Conservation (phyloP, 192 early-diverging fungal genomes). For the Funneliformis mosseae region DNA sequence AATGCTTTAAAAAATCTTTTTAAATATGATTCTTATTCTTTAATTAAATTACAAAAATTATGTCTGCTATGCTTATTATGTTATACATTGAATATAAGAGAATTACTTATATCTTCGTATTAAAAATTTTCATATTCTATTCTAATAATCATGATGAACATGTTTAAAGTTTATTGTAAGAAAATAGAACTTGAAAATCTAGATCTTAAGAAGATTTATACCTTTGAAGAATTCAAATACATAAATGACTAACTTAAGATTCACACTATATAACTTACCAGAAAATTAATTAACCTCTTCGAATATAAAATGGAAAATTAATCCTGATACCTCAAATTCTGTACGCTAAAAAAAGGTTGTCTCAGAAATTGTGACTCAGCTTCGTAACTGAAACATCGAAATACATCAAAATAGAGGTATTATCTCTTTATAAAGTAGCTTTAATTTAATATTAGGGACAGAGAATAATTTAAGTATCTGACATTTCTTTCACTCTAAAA, state of each 20-base stretch:
- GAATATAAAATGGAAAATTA: not conserved
- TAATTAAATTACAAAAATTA: too few species aligned
- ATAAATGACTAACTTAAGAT: not conserved
- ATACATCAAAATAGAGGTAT: conserved; percentile 19
- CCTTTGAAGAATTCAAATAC: conserved; percentile 24
- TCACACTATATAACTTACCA: too few species aligned
- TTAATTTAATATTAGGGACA: not conserved
- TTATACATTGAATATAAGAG: too few species aligned
- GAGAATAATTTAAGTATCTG: conserved; percentile 14
- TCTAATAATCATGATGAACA: conserved; percentile 1
- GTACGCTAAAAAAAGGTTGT: conserved; percentile 5
- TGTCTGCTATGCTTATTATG: too few species aligned
- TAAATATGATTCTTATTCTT: too few species aligned
- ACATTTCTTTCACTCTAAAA: not conserved
- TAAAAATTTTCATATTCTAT: not conserved
- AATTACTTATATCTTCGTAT: too few species aligned
- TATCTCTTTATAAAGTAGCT: not conserved
- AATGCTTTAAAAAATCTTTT: too few species aligned
- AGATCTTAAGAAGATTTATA: not conserved
- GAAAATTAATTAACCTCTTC: too few species aligned
- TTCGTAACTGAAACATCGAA: conserved; percentile 24
- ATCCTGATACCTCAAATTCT: not conserved
- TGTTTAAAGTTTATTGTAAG: not conserved
- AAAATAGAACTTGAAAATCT: conserved; percentile 20
- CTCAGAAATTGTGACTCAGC: not conserved